Conservation (phyloP, 163 green algal species). For the Prototheca wickerhamii region DNA sequence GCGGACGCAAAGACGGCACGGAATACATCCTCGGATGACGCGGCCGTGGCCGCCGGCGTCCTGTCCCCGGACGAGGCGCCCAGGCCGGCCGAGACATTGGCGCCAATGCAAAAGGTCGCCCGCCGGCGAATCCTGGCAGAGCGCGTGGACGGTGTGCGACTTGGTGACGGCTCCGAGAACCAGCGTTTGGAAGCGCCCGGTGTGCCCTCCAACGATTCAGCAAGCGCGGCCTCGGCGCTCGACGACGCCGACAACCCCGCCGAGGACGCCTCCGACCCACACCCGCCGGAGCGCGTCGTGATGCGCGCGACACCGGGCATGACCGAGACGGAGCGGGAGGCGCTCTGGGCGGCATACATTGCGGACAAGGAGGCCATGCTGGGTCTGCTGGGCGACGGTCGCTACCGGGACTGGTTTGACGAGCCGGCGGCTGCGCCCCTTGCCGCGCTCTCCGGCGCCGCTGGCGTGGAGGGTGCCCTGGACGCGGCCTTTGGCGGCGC, state of each 20-base stretch:
- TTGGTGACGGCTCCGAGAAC: no score
- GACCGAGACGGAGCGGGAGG: slow-evolving; percentile 10
- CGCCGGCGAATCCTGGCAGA: no score
- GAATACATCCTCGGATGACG: no score
- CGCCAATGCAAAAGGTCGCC: no score
- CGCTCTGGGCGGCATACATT: slow-evolving; percentile 33
- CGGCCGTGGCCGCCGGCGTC: no score
- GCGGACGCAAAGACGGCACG: no score
- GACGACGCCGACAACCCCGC: neutral
- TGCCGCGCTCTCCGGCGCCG: neutral
- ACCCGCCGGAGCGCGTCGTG: neutral
- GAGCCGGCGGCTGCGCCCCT: neutral
- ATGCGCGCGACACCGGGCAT: neutral
- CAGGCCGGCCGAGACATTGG: no score
- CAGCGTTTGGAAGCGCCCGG: no score
- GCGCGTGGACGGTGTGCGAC: no score
- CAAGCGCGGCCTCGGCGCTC: neutral
- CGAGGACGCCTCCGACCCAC: neutral
- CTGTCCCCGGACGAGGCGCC: no score
- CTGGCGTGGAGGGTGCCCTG: neutral
- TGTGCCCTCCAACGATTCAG: neutral
- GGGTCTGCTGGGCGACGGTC: slow-evolving; percentile 19
- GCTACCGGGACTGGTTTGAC: neutral
- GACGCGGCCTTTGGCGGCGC: neutral
- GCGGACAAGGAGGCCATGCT: slow-evolving; percentile 30